Percentiles rank a stretch among this genome's conserved stretches.
Conservation (phyloP, 2,329 filamentous ascomycete genomes). For the Pseudogymnoascus pannorum region DNA sequence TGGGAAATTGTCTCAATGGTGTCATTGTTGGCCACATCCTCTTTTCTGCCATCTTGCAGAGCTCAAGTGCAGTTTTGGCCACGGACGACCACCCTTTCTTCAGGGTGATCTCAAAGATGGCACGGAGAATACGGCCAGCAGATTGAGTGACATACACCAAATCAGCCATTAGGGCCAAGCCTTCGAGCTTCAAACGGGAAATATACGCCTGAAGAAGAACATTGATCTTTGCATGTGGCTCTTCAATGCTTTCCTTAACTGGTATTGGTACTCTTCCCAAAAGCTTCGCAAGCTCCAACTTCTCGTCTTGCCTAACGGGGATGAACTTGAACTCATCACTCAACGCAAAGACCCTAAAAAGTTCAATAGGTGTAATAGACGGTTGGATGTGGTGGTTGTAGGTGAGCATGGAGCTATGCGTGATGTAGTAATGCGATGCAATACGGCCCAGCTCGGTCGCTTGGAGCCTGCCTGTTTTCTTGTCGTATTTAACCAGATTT, state of each 20-base stretch:
- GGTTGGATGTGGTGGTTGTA: conserved; percentile 95
- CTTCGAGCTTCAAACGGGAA: conserved; percentile 86
- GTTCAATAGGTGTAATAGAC: conserved; percentile 84
- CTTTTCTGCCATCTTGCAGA: conserved; percentile 99
- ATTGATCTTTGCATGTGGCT: conserved; percentile 96
- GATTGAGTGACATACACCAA: conserved; percentile 98
- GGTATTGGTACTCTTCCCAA: conserved; percentile 86
- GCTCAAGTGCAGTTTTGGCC: conserved; percentile 81
- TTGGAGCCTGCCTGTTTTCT: conserved; percentile 81
- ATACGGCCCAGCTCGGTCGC: conserved; percentile 91
- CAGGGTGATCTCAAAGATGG: conserved; percentile 93
- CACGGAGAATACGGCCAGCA: conserved; percentile 87
- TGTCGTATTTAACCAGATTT: conserved; percentile 89
- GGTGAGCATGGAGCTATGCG: conserved; percentile 89
- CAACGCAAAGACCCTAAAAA: conserved; percentile 92
- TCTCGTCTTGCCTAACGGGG: conserved; percentile 93
- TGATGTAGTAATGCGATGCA: conserved; percentile 97
- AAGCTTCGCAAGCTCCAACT: conserved; percentile 88
- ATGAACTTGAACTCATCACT: conserved; percentile 99
- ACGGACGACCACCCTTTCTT: conserved; percentile 95
- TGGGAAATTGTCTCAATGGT: conserved; percentile 81
- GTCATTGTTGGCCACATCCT: conserved; percentile 99
- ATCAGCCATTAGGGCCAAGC: conserved; percentile 92
- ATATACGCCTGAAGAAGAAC: conserved; percentile 95
- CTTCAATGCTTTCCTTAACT: conserved; percentile 95